Conservation (phyloP, 441 rosid genomes). For the Gossypium trilobum region DNA sequence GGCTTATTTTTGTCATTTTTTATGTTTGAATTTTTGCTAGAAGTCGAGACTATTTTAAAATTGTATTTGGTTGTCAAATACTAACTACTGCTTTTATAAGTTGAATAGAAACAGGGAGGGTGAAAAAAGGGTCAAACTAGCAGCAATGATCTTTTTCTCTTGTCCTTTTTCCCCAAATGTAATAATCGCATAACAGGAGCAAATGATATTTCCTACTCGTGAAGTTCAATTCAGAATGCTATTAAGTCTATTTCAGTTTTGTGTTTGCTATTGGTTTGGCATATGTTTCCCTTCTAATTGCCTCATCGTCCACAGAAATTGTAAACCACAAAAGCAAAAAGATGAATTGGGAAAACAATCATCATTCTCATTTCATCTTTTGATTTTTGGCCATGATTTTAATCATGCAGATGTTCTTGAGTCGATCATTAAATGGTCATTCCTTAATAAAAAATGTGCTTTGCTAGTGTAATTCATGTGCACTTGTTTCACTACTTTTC, state of each 20-base stretch:
- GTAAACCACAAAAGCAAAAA: not conserved
- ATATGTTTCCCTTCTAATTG: not conserved
- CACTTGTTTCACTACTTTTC: not conserved
- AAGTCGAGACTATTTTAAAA: not conserved
- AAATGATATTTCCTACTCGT: not conserved
- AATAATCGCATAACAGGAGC: not conserved
- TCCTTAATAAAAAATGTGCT: not conserved
- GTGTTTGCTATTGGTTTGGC: not conserved
- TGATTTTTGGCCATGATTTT: not conserved
- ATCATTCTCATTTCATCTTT: not conserved
- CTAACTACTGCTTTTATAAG: not conserved
- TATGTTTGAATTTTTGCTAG: not conserved
- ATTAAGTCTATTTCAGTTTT: not conserved
- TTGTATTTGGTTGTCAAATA: not conserved
- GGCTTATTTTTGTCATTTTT: not conserved
- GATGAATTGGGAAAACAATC: not conserved
- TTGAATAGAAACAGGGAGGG: not conserved
- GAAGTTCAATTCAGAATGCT: not conserved
- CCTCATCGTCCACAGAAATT: not conserved
- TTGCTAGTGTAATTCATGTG: not conserved
- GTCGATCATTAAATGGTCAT: not conserved
- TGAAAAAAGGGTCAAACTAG: not conserved
- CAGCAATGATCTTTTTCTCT: not conserved
- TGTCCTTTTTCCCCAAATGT: not conserved
- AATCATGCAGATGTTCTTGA: not conserved